phyloP scores from a whole-genome alignment of 2,329 filamentous ascomycete genomes.

The Aspergillus sergii region DNA sequence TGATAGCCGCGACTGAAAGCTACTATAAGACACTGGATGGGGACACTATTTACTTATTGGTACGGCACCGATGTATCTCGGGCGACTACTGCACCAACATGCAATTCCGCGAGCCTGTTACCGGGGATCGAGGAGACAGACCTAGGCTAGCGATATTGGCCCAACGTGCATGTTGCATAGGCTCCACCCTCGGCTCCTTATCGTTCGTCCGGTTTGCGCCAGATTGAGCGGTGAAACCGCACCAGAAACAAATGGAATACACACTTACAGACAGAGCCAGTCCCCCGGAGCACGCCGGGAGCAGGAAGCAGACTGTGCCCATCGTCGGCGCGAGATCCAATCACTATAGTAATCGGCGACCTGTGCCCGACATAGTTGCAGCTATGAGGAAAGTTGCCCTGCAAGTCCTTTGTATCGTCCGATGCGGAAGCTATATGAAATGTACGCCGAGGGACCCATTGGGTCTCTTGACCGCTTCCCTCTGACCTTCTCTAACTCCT shows the following conservation, averaged over 20 bases:
- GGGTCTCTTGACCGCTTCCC: constrained; percentile 23
- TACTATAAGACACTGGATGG: constrained; percentile 1
- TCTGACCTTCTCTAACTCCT: background rate
- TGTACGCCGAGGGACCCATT: constrained; percentile 20
- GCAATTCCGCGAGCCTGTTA: constrained; percentile 18
- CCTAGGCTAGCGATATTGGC: constrained; percentile 23
- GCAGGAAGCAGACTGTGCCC: constrained; percentile 15
- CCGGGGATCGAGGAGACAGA: constrained; percentile 20
- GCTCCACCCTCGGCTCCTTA: constrained; percentile 26
- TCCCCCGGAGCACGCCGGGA: constrained; percentile 29
- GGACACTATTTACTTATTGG: constrained; percentile 3
- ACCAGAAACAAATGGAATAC: constrained; percentile 20
- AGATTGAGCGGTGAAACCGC: constrained; percentile 30
- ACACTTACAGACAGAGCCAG: constrained; percentile 18
- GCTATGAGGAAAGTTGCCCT: constrained; percentile 17
- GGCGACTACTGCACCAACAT: constrained; percentile 23
- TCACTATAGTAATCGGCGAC: constrained; percentile 6
- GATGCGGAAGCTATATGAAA: constrained; percentile 19
- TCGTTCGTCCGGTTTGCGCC: constrained; percentile 23
- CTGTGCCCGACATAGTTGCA: constrained; percentile 17
- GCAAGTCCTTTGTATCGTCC: constrained; percentile 13
- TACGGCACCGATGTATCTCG: constrained; percentile 15
- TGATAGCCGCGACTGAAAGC: background rate
- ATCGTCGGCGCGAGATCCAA: constrained; percentile 3
- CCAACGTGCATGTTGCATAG: constrained; percentile 25